Evolutionary conservation across 1,284 basidiomycete genomes (phyloP).

Genomic region (Cystobasidium slooffiae): DNA sequence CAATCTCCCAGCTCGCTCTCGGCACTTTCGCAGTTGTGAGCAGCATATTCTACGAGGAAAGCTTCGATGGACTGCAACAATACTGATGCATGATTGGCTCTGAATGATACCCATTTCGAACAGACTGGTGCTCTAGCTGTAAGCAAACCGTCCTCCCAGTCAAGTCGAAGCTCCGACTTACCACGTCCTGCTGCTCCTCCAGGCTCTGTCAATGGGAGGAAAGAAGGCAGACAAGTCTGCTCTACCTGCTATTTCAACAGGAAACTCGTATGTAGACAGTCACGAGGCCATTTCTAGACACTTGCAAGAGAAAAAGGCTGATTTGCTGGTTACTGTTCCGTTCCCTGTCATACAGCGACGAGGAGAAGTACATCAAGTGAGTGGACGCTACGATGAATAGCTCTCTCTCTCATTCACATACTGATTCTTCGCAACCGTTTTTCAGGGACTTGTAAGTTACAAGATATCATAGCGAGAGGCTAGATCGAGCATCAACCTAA

Average conservation of each 20-base stretch:
- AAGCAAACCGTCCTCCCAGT: neutral
- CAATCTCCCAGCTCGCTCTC: slow-evolving; percentile 32
- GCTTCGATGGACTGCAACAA: neutral
- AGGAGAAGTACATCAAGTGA: slow-evolving; percentile 42
- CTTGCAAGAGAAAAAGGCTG: neutral
- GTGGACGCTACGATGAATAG: neutral
- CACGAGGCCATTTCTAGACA: neutral
- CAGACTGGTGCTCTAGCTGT: slow-evolving; percentile 35
- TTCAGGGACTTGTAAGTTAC: slow-evolving; percentile 39
- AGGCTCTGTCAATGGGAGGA: slow-evolving; percentile 43
- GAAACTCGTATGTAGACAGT: slow-evolving; percentile 31
- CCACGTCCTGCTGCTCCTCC: neutral
- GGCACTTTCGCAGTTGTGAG: slow-evolving; percentile 41
- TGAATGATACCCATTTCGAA: too few relatives aligned
- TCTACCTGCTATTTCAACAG: slow-evolving; percentile 22
- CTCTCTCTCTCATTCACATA: neutral
- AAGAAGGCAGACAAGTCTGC: slow-evolving; percentile 36
- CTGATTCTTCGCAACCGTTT: neutral
- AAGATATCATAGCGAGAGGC: too few relatives aligned
- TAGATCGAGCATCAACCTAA: too few relatives aligned
- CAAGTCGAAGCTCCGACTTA: neutral
- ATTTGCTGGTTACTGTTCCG: neutral
- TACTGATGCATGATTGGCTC: too few relatives aligned
- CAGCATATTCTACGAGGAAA: neutral
- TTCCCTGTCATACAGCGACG: slow-evolving; percentile 11